These are phyloP conservation scores for Malassezia sp. DNA, from an alignment of 1,284 basidiomycete species.

Conservation along the genomic window DNA sequence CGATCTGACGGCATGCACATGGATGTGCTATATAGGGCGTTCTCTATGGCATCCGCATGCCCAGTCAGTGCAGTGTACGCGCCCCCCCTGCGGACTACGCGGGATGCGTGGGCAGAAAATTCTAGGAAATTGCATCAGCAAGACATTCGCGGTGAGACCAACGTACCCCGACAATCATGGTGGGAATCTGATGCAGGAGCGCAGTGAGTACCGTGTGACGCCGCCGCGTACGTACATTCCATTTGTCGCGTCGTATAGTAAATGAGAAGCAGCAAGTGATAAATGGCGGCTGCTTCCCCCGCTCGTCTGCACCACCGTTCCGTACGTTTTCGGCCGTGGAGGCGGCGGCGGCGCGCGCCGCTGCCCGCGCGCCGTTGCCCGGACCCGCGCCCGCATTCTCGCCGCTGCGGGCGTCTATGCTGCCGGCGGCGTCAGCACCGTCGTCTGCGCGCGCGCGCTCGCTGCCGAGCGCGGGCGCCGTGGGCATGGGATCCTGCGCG, in stretches of 20 bases:
- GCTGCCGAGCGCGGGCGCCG: no score
- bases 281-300: constrained; percentile 49
- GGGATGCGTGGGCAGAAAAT: constrained; percentile 29
- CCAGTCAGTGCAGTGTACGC: no score
- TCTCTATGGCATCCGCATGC: no score
- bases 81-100: constrained; percentile 12
- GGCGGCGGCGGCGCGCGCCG: no score
- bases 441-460: no score
- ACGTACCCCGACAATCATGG: constrained; percentile 22
- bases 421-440: constrained; percentile 7
- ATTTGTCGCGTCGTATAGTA: constrained; percentile 69
- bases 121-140: constrained; percentile 15
- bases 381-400: no score
- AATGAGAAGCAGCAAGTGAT: constrained; percentile 92
- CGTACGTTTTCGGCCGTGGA: no score
- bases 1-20: no score
- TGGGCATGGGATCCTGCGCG: constrained; percentile 5
- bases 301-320: no score
- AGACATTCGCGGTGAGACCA: background rate
- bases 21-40: no score
- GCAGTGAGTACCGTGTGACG: no score
- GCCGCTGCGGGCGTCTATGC: background rate
- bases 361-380: no score
- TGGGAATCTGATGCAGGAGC: constrained; percentile 20
- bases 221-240: constrained; percentile 24